Evolutionary conservation across 2,329 filamentous ascomycete genomes (phyloP).

Genomic region (Tolypocladium cylindrosporum): DNA sequence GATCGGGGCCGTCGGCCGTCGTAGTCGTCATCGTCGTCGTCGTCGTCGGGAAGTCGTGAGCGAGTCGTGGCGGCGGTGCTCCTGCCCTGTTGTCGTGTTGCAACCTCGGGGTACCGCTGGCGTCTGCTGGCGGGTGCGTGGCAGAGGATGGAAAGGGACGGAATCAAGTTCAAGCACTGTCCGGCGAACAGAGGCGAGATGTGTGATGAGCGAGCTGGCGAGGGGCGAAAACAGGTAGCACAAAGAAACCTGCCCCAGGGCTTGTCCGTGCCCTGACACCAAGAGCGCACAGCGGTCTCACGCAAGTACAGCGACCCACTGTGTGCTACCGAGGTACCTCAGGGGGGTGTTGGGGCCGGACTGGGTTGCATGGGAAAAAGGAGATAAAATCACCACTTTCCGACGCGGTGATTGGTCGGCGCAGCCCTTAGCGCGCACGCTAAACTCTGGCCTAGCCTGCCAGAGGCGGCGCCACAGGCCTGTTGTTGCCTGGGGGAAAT

Average conservation of each 20-base stretch:
- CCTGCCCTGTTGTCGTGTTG: background rate
- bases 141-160: background rate
- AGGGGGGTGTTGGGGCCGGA: conserved; percentile 22
- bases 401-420: conserved; percentile 27
- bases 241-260: conserved; percentile 5
- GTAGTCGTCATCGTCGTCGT: background rate
- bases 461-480: conserved; percentile 32
- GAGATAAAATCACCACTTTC: conserved; percentile 27
- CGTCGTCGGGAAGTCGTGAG: background rate
- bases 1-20: background rate
- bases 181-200: background rate
- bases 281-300: conserved; percentile 1
- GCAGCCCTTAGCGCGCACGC: conserved; percentile 20
- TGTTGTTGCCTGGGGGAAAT: conserved; percentile 32
- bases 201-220: background rate
- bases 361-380: conserved; percentile 22
- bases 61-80: background rate
- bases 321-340: conserved; percentile 27
- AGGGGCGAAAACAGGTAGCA: conserved; percentile 1
- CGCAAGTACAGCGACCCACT: conserved; percentile 10
- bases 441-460: conserved; percentile 27
- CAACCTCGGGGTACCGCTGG: background rate
- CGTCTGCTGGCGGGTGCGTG: background rate
- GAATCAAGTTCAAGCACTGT: background rate
- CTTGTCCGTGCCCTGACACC: conserved; percentile 4